Evolutionary conservation across 2,329 filamentous ascomycete species (phyloP), one percentile per base, ranked within the genome.

Genomic region (Kalmusia sp.): DNA sequence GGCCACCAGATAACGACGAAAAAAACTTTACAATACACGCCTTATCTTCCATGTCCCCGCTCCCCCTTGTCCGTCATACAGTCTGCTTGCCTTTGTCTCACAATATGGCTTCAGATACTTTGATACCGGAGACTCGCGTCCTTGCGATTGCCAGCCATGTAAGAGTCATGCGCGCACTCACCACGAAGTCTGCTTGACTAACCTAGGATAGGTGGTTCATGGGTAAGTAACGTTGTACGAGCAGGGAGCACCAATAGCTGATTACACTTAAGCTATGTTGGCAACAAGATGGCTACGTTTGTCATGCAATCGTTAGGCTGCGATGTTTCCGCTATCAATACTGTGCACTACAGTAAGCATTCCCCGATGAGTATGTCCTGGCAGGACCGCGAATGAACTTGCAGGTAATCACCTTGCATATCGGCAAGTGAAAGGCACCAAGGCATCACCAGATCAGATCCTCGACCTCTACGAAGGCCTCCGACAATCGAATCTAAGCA

Each of bases 281-380:
- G 95, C 46, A 99, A 99, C 75, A 96, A 93, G 68, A 96, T 99
- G 82, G 93, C 93, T 35, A 92, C 92, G 1, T 96, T 96, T 70
- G 91, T 93, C 62, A 89, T 99, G 83, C 93, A 99, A 75, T 89
- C 90, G 1, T 79, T 99, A 45, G 95, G 95, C 41, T 97, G 92
- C 70, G 93, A 99, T 68, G 93, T 97, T 6, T 90, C 92, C 7
- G 91, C 92, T 2, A 83, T 99, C 67, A 97, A 99, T 73, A 99
- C 95, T 0, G 95, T 99, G 6, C 90, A 99, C 68, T 99, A 97
- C 79, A 98, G 93, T 96, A 80, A 75, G 88, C 48, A 52, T 41
- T 4, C 39, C 39, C 27, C 5, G 3, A 31, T 37, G 3, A 17
- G n/a, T 34, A 31, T 25, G 21, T 19, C 50, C 45, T 9, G 15